Evolutionary conservation across 352 stramenopile species (phyloP), one percentile per base, ranked within the genome.

Genomic region (Pythium aristosporum): DNA sequence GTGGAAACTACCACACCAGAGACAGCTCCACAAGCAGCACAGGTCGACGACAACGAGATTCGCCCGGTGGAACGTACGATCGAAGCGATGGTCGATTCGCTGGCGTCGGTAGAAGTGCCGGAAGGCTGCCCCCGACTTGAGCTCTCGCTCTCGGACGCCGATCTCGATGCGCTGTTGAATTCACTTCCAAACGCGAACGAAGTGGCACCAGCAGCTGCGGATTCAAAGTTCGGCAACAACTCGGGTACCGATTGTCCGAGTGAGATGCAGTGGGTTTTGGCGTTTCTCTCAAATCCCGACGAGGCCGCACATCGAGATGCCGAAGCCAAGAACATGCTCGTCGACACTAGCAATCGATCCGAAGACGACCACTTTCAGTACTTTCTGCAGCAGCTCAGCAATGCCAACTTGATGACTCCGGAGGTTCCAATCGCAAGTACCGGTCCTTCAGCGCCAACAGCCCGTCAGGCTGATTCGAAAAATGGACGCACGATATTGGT

Each of bases 311-410:
- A 66, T 21, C 67, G 74, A 5, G 82, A 91, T 47, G 71, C 61
- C 3, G 80, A 89, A 28, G 78, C 79, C 23, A 91, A 89, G 52
- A 73, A 77, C 56, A 59, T 89, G 49, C 43, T 85, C 20, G 65
- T 55, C n/a, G 71, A 50, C 20, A 34, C 53, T 12, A 15, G 13
- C 2, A 73, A 80, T 44, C 76, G 76, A 43, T 51, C 75, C 23
- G 75, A 89, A 3, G 79, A 91, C 42, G 82, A 91, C 64, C 87
- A 89, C 71, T 89, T 87, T 68, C 80, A 91, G 57, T 76, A 75
- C 44, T 91, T 91, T 39, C 46, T 91, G 15, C 77, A 85, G 43
- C 76, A 85, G 36, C 71, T 89, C 34, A 65, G 73, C 12, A 68
- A 88, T 0, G 79, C 76, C 13, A 87, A 88, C 32, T 48, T 91